Conservation (phyloP, 2,329 filamentous ascomycete genomes). For the Xylariaceae sp. region DNA sequence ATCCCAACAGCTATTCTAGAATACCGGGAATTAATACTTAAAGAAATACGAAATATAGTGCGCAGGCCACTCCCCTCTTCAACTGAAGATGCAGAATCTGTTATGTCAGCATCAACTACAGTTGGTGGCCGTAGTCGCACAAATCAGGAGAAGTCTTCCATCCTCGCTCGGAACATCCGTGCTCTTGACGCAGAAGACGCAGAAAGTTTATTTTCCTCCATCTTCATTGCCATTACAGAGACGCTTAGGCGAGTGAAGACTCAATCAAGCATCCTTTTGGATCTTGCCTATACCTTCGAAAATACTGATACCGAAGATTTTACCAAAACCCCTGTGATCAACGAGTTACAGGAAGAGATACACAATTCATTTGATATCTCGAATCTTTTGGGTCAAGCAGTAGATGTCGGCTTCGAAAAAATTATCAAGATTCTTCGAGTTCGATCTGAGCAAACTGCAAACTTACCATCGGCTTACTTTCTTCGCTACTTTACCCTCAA, state of each 20-base stretch:
- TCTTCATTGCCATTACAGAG: constrained; percentile 88
- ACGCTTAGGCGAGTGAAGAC: constrained; percentile 82
- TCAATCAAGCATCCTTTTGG: constrained; percentile 89
- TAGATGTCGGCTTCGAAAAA: constrained; percentile 79
- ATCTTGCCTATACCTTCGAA: constrained; percentile 80
- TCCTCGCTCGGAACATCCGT: constrained; percentile 84
- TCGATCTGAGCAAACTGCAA: constrained; percentile 72
- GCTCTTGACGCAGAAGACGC: constrained; percentile 82
- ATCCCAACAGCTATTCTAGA: constrained; percentile 77
- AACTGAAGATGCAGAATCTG: constrained; percentile 87
- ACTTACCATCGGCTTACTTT: constrained; percentile 71
- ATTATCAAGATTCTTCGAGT: constrained; percentile 77
- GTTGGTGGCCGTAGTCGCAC: constrained; percentile 66
- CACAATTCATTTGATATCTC: constrained; percentile 77
- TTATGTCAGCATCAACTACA: constrained; percentile 81
- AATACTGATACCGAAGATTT: constrained; percentile 35
- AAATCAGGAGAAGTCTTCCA: constrained; percentile 86
- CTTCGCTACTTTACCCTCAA: constrained; percentile 83
- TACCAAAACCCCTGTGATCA: constrained; percentile 39
- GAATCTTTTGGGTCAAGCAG: constrained; percentile 76
- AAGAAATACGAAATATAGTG: constrained; percentile 85
- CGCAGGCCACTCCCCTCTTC: constrained; percentile 86
- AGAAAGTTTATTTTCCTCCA: constrained; percentile 78
- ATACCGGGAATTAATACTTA: constrained; percentile 81
- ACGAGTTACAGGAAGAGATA: constrained; percentile 67